A percentile compares a stretch with the other conserved stretches of the same genome.
Conservation (phyloP, 371 early-diverging fungal species). For the Quaeritorhiza haematococci region DNA sequence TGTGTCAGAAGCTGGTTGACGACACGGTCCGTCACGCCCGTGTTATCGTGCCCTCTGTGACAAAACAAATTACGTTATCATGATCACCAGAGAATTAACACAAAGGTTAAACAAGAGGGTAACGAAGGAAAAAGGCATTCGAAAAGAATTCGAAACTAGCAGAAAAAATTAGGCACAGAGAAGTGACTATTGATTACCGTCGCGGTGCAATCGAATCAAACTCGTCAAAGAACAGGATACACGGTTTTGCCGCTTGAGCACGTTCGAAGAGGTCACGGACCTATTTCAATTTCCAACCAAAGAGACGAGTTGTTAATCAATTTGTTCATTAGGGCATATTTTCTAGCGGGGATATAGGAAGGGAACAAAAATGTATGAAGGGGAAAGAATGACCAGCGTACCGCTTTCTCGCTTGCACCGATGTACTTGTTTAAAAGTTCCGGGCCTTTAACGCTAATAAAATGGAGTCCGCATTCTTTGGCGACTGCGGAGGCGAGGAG, state of each 20-base stretch:
- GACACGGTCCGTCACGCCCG: constrained; percentile 89
- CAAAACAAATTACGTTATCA: neutral
- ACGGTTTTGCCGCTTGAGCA: constrained; percentile 86
- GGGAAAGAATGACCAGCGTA: too few species aligned
- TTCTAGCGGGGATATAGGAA: too few species aligned
- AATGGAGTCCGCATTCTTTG: constrained; percentile 86
- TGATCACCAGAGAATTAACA: neutral
- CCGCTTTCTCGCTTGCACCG: constrained; percentile 85
- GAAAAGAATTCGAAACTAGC: neutral
- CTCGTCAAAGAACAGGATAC: constrained; percentile 93
- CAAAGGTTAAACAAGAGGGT: neutral
- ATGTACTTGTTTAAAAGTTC: constrained; percentile 96
- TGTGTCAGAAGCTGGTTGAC: constrained; percentile 97
- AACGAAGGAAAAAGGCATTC: too few species aligned
- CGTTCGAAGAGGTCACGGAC: constrained; percentile 89
- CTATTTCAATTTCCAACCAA: constrained; percentile 10
- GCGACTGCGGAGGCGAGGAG: constrained; percentile 91
- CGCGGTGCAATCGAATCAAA: constrained; percentile 93
- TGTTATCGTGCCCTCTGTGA: constrained; percentile 80
- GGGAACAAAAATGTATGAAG: constrained; percentile 4
- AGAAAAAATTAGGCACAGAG: neutral
- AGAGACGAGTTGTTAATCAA: too few species aligned
- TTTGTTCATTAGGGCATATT: too few species aligned
- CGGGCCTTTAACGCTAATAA: constrained; percentile 94
- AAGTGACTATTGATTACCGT: too few species aligned